Evolutionary conservation across 2,329 filamentous ascomycete species (phyloP).

Genomic region (Pestalotiopsis fici): DNA sequence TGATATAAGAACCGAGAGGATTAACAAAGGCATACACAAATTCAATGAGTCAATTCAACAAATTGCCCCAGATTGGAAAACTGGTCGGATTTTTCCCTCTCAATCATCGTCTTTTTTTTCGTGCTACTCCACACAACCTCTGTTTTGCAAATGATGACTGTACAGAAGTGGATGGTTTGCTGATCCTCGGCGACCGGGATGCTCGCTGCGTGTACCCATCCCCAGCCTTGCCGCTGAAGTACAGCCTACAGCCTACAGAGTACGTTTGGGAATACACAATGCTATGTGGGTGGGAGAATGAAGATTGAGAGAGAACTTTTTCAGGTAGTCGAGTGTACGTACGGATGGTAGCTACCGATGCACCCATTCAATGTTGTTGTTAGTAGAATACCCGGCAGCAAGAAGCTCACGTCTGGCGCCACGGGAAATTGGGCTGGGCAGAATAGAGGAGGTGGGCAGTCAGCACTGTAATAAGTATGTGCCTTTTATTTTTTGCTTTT

Average conservation of each 20-base stretch:
- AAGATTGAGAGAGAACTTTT: background rate
- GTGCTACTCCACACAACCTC: background rate
- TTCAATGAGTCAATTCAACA: background rate
- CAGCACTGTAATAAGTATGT: background rate
- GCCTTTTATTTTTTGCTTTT: background rate
- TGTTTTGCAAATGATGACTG: background rate
- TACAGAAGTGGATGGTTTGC: background rate
- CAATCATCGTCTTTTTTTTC: background rate
- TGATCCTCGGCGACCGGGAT: background rate
- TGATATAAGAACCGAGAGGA: no score
- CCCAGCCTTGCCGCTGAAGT: background rate
- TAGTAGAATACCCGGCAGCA: background rate
- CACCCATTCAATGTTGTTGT: background rate
- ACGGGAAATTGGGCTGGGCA: background rate
- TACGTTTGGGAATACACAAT: background rate
- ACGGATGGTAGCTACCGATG: background rate
- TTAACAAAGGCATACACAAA: no score
- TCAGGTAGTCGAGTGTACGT: background rate
- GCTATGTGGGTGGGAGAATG: background rate
- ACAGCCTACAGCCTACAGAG: background rate
- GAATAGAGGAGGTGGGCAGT: background rate
- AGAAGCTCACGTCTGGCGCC: background rate
- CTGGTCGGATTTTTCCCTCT: background rate
- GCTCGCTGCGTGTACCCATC: background rate
- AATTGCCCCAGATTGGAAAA: background rate